These are phyloP conservation scores for Aurantiochytrium sp. DNA, from an alignment of 108 stramenopile genomes.

Conservation along the genomic window DNA sequence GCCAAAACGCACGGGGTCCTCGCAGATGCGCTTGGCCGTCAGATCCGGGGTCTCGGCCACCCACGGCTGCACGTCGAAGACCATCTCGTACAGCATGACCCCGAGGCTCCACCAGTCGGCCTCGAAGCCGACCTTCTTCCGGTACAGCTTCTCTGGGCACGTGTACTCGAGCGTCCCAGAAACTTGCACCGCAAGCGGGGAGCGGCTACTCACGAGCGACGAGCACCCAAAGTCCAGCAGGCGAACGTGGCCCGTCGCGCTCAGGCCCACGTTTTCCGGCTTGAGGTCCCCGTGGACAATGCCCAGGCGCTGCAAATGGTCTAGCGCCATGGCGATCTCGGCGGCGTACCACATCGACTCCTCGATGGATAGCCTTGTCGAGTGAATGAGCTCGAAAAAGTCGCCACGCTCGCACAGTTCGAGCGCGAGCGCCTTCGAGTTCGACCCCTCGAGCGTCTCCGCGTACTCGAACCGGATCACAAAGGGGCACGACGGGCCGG, in stretches of 20 bases:
- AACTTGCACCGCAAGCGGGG: constrained; percentile 22
- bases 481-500: not conserved
- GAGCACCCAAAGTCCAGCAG: constrained; percentile 52
- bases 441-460: not conserved
- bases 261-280: constrained; percentile 54
- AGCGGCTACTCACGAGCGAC: not conserved
- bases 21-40: constrained; percentile 82
- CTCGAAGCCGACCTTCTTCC: constrained; percentile 69
- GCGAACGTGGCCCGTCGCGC: constrained; percentile 45
- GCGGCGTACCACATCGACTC: not conserved
- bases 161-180: constrained; percentile 91
- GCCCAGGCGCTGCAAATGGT: constrained; percentile 43
- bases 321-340: constrained; percentile 36
- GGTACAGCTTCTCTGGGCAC: constrained; percentile 90
- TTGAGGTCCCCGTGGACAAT: constrained; percentile 61
- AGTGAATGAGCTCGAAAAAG: not conserved
- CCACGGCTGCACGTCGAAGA: not conserved
- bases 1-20: too few relatives aligned
- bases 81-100: not conserved
- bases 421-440: not conserved
- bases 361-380: not conserved
- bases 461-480: not conserved
- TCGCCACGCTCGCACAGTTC: not conserved
- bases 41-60: constrained; percentile 66
- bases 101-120: constrained; percentile 5